phyloP scores from a whole-genome alignment of 176 grass and related monocot species.

The Triticum timopheevii region DNA sequence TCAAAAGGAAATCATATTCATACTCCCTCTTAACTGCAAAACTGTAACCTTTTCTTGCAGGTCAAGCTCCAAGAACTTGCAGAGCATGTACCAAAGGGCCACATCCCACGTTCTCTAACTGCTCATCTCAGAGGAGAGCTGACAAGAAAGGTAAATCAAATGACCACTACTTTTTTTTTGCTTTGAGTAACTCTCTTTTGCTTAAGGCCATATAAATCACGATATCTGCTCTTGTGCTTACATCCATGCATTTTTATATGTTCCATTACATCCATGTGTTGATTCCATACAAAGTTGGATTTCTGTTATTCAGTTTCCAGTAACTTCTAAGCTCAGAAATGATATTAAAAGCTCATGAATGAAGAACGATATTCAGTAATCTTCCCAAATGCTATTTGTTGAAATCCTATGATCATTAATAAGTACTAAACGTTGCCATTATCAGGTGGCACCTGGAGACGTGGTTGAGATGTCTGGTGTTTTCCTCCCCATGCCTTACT shows the following conservation, averaged over 20 bases:
- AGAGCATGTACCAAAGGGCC: conserved; percentile 98
- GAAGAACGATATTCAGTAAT: neutral
- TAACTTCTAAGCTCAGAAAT: neutral
- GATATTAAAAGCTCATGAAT: neutral
- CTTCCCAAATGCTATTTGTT: neutral
- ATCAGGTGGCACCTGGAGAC: conserved; percentile 96
- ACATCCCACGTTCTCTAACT: conserved; percentile 94
- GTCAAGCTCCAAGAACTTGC: conserved; percentile 95
- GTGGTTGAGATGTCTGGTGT: conserved; percentile 93
- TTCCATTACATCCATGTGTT: neutral
- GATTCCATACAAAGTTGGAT: neutral
- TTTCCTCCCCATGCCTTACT: conserved; percentile 97
- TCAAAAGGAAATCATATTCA: neutral
- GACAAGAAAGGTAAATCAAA: conserved; percentile 78
- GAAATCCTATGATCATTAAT: neutral
- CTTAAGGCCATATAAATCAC: neutral
- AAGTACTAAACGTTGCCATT: conserved; percentile 26
- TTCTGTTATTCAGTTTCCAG: neutral
- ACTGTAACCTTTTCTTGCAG: conserved; percentile 46
- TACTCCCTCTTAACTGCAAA: neutral
- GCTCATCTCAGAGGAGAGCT: conserved; percentile 97
- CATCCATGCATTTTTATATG: neutral
- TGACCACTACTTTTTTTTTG: neutral
- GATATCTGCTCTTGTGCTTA: neutral
- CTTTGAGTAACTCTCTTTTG: neutral